These are phyloP conservation scores for Iris pallida DNA, from an alignment of 116 monocot genomes.

Conservation along the genomic window DNA sequence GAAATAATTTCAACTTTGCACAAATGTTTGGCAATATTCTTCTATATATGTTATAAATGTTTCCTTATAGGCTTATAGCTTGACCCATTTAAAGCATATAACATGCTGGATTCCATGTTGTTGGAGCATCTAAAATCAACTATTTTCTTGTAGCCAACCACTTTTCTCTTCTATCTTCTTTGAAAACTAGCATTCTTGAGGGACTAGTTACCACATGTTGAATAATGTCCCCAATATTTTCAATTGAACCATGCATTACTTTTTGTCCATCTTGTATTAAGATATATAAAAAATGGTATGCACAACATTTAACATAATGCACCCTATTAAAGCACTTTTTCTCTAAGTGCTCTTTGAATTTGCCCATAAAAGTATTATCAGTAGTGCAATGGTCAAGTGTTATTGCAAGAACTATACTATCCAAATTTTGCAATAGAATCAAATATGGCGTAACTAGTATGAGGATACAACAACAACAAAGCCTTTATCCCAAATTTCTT, in stretches of 20 bases:
- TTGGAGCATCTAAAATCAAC: conserved; percentile 15
- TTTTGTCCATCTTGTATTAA: conserved; percentile 20
- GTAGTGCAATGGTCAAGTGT: conserved; percentile 24
- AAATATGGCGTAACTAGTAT: conserved; percentile 19
- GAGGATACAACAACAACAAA: conserved; percentile 5
- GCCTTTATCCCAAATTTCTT: too few relatives aligned
- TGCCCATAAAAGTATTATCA: conserved; percentile 20
- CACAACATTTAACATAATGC: conserved; percentile 31
- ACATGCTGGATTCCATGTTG: conserved; percentile 28
- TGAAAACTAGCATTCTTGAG: conserved; percentile 3
- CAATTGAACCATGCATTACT: not conserved
- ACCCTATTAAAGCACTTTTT: conserved; percentile 15
- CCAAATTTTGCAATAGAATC: conserved; percentile 29
- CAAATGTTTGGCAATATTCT: conserved; percentile 30
- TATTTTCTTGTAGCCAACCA: conserved; percentile 6
- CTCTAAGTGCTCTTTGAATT: conserved; percentile 16
- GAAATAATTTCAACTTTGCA: conserved; percentile 18
- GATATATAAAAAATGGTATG: conserved; percentile 7
- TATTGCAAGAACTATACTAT: conserved; percentile 28
- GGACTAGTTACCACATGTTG: not conserved
- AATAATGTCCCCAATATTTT: conserved; percentile 9
- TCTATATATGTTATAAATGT: conserved; percentile 20
- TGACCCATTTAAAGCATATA: conserved; percentile 25
- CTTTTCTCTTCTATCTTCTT: conserved; percentile 20
- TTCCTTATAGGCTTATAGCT: conserved; percentile 36